Evolutionary conservation across 202 grass and related monocot species (phyloP).

Genomic region (Carex sylvatica): DNA sequence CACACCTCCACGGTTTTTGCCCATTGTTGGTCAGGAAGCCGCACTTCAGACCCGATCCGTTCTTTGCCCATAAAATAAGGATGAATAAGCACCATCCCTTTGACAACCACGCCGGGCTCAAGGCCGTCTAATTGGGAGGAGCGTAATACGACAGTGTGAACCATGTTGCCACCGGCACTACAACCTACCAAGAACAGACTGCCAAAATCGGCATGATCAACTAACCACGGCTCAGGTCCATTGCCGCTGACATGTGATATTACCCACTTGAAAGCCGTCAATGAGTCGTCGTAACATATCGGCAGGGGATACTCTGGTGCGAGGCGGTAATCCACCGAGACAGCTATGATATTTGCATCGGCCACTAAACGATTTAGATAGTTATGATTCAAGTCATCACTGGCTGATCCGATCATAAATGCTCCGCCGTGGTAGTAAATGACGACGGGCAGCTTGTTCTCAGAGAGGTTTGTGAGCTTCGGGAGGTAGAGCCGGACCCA

Average conservation of each 20-base stretch:
- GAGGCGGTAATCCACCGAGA: conserved; percentile 63
- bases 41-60: conserved; percentile 38
- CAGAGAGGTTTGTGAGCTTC: background rate
- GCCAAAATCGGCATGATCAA: conserved; percentile 49
- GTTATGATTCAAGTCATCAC: conserved; percentile 38
- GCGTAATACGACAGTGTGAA: conserved; percentile 44
- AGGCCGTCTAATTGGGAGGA: conserved; percentile 27
- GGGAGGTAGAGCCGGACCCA: conserved; percentile 81
- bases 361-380: conserved; percentile 51
- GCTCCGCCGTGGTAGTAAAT: conserved; percentile 74
- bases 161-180: conserved; percentile 75
- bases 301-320: conserved; percentile 67
- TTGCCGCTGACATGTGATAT: conserved; percentile 34
- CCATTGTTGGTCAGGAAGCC: conserved; percentile 34
- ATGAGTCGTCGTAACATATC: conserved; percentile 51
- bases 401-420: conserved; percentile 63
- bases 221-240: conserved; percentile 44
- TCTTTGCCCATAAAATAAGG: conserved; percentile 68
- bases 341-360: conserved; percentile 39
- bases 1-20: conserved; percentile 43
- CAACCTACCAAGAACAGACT: conserved; percentile 49
- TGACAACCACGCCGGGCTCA: conserved; percentile 24
- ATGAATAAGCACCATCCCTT: conserved; percentile 49
- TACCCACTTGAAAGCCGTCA: conserved; percentile 53
- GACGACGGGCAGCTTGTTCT: conserved; percentile 47